Evolutionary conservation across 306 rosid species (phyloP), one percentile per base, ranked within the genome.

Genomic region (Purshia tridentata): DNA sequence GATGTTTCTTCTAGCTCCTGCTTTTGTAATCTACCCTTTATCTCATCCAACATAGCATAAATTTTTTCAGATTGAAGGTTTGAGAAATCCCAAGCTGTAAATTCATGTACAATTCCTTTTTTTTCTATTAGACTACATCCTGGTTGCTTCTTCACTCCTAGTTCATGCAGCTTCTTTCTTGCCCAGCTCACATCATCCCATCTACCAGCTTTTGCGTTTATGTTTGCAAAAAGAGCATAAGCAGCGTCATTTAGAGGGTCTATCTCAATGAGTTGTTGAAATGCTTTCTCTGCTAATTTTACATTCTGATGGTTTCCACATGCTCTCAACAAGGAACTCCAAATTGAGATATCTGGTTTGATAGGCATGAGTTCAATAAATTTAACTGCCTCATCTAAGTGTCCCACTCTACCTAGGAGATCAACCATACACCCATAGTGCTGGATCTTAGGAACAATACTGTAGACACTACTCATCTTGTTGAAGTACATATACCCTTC

Each of bases 251-350:
- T 47, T 23, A 55, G 29, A 52, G 79, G 72, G 68, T 78, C 82
- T 10, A 78, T 65, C 29, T 72, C 55, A 39, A 53, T 73, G 57
- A 78, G 69, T 23, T 73, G 56, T 67, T 72, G 76, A 67, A 72
- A 78, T 50, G 78, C 78, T n/a, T 56, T 13, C 72, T 78, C 81
- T 37, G 77, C 81, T 16, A 78, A 16, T 19, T 58, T 63, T n/a
- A 78, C 47, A 18, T 78, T 78, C 5, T 16, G 69, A 52, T 72
- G 74, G 74, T 65, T 72, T 56, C 60, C 63, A 49, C 78, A 55
- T 49, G 74, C 82, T 78, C 69, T 72, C 51, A 72, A 16, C 22
- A 78, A 67, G 41, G 79, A 40, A 63, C 72, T 59, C 79, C 83
- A 79, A 4, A 73, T 54, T 8, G 59, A 68, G 71, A 62, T 62